phyloP scores from a whole-genome alignment of 169 alveolate species.

The Amoebophrya sp. region DNA sequence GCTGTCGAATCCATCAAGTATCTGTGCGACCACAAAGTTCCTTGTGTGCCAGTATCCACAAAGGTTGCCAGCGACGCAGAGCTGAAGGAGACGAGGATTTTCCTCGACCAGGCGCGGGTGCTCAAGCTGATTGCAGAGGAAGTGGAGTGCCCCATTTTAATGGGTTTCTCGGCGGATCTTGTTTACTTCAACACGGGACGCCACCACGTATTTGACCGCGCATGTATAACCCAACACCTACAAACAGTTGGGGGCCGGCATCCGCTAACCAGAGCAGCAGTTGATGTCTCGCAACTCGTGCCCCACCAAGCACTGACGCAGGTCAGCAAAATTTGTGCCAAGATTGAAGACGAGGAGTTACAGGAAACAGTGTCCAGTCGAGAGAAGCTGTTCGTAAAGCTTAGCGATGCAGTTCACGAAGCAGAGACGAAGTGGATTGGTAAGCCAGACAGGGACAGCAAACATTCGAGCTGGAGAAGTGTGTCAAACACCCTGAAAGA shows the following conservation, averaged over 20 bases:
- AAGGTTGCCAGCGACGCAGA: not conserved
- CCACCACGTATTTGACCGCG: not conserved
- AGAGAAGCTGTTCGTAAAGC: constrained; percentile 3
- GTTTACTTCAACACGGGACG: not conserved
- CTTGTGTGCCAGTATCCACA: not conserved
- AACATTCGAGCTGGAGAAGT: not conserved
- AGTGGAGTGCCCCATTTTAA: not conserved
- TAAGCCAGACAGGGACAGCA: not conserved
- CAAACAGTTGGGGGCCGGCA: not conserved
- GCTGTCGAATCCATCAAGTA: not conserved
- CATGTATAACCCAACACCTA: not conserved
- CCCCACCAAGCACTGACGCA: not conserved
- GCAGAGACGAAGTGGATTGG: not conserved
- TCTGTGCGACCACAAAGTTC: not conserved
- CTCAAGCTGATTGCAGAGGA: not conserved
- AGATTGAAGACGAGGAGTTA: not conserved
- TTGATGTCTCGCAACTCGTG: not conserved
- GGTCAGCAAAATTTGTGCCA: not conserved
- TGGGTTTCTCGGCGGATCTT: not conserved
- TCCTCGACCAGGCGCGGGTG: constrained; percentile 3
- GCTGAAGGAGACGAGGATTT: not conserved
- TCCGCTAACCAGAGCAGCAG: not conserved
- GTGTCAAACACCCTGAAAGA: not conserved
- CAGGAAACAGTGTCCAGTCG: not conserved
- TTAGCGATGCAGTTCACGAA: not conserved